These are phyloP conservation scores for Penicillium silybi DNA, from an alignment of 495 filamentous ascomycete genomes.

Conservation along the genomic window DNA sequence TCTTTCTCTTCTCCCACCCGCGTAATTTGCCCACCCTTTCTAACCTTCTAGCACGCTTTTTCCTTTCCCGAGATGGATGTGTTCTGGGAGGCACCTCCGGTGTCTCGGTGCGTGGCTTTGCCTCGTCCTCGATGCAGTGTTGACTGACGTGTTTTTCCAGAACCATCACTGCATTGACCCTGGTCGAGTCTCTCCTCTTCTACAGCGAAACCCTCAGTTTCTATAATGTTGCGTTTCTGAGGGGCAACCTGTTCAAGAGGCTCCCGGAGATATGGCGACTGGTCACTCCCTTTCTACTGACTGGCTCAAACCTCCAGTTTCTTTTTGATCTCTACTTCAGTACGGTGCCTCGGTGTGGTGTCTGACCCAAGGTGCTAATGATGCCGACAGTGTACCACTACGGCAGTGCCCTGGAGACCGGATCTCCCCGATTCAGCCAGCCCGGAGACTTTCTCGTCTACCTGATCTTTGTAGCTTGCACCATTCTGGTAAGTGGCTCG, in stretches of 20 bases:
- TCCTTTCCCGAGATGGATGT: slow-evolving; percentile 47
- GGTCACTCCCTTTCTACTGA: slow-evolving; percentile 69
- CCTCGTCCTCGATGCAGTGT: not conserved
- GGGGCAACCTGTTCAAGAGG: slow-evolving; percentile 52
- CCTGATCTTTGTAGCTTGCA: slow-evolving; percentile 54
- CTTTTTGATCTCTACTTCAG: slow-evolving; percentile 81
- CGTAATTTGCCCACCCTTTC: slow-evolving; percentile 7
- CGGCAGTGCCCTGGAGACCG: slow-evolving; percentile 57
- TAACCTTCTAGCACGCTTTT: slow-evolving; percentile 8
- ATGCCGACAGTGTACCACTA: slow-evolving; percentile 57
- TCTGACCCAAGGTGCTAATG: slow-evolving; percentile 26
- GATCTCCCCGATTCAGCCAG: slow-evolving; percentile 54
- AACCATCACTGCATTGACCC: slow-evolving; percentile 66
- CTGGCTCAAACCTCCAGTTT: slow-evolving; percentile 57
- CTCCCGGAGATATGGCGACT: slow-evolving; percentile 69
- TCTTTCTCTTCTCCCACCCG: slow-evolving; percentile 5
- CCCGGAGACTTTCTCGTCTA: slow-evolving; percentile 70
- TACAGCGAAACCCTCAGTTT: slow-evolving; percentile 55
- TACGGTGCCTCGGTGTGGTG: slow-evolving; percentile 37
- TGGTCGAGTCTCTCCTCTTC: slow-evolving; percentile 57
- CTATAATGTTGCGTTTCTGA: slow-evolving; percentile 56
- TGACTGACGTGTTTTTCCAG: slow-evolving; percentile 40
- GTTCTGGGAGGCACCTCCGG: slow-evolving; percentile 68
- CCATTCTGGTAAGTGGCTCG: slow-evolving; percentile 58
- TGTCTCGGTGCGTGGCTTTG: slow-evolving; percentile 54